Conservation (phyloP, 371 early-diverging fungal genomes). For the Apophysomyces ossiformis region DNA sequence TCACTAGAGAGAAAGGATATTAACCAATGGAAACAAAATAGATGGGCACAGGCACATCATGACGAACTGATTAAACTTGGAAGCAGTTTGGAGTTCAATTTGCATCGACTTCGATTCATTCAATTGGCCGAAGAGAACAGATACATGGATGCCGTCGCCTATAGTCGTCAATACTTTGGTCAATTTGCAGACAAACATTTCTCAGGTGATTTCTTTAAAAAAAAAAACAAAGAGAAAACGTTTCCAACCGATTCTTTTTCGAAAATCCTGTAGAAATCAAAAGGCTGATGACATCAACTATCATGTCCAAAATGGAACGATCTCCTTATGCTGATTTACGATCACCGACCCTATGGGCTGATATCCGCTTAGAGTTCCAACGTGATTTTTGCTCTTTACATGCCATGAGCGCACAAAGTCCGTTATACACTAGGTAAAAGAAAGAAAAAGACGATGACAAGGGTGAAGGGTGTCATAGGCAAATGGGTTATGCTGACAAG, state of each 20-base stretch:
- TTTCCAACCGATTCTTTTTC: neutral
- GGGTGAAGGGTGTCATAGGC: neutral
- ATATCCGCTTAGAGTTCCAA: constrained; percentile 77
- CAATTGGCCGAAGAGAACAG: constrained; percentile 59
- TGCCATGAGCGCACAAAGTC: constrained; percentile 80
- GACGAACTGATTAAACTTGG: constrained; percentile 61
- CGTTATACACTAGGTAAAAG: constrained; percentile 73
- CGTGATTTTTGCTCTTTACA: constrained; percentile 87
- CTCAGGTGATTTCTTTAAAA: constrained; percentile 51
- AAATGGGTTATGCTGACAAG: neutral
- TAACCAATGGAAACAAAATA: constrained; percentile 14
- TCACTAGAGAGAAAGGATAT: neutral
- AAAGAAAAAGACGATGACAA: neutral
- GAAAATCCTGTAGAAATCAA: constrained; percentile 65
- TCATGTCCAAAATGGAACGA: constrained; percentile 18
- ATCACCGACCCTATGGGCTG: constrained; percentile 57
- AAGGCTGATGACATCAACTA: constrained; percentile 60
- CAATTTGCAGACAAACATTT: constrained; percentile 67
- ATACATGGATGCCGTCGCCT: constrained; percentile 69
- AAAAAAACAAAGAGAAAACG: neutral
- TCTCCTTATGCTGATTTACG: constrained; percentile 77
- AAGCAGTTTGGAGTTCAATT: constrained; percentile 81
- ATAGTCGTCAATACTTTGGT: constrained; percentile 74
- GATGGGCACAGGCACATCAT: constrained; percentile 76
- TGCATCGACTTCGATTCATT: constrained; percentile 80